Evolutionary conservation across 2,329 filamentous ascomycete genomes (phyloP).

Genomic region (Pestalotiopsis fici): DNA sequence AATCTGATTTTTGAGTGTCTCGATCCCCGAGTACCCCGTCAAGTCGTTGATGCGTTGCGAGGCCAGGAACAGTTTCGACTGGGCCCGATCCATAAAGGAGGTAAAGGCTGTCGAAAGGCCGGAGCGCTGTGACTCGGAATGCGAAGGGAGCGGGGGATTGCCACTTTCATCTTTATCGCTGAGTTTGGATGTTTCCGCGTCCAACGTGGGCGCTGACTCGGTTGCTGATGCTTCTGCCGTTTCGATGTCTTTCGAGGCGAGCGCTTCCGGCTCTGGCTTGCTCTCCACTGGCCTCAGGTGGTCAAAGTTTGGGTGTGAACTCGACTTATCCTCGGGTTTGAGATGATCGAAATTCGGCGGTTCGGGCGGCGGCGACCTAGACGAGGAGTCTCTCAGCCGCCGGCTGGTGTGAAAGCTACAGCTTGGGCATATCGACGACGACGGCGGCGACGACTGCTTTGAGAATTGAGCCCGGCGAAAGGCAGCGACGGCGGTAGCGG

Average conservation of each 20-base stretch:
- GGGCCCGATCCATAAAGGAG: constrained; percentile 83
- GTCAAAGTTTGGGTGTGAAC: neutral
- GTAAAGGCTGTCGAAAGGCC: constrained; percentile 54
- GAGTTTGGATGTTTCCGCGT: neutral
- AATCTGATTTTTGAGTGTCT: constrained; percentile 80
- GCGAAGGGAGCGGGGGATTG: constrained; percentile 7
- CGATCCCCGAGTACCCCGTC: constrained; percentile 92
- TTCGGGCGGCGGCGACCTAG: constrained; percentile 8
- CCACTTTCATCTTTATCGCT: neutral
- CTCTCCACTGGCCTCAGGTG: neutral
- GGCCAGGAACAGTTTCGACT: constrained; percentile 81
- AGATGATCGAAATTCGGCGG: constrained; percentile 9
- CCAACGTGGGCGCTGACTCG: constrained; percentile 4
- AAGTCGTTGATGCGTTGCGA: constrained; percentile 90
- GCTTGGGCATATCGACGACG: constrained; percentile 25
- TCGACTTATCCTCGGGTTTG: constrained; percentile 3
- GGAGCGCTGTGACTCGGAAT: constrained; percentile 39
- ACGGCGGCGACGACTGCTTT: neutral
- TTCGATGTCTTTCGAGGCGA: neutral
- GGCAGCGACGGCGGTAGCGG: constrained; percentile 16
- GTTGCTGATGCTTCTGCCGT: constrained; percentile 11
- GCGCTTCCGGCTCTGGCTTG: constrained; percentile 3
- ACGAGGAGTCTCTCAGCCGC: constrained; percentile 30
- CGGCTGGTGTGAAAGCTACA: constrained; percentile 20
- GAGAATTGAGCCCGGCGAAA: constrained; percentile 2